Evolutionary conservation across 2,329 filamentous ascomycete species (phyloP), one percentile per base, ranked within the genome.

Genomic region (Pestalotiopsis sp.): DNA sequence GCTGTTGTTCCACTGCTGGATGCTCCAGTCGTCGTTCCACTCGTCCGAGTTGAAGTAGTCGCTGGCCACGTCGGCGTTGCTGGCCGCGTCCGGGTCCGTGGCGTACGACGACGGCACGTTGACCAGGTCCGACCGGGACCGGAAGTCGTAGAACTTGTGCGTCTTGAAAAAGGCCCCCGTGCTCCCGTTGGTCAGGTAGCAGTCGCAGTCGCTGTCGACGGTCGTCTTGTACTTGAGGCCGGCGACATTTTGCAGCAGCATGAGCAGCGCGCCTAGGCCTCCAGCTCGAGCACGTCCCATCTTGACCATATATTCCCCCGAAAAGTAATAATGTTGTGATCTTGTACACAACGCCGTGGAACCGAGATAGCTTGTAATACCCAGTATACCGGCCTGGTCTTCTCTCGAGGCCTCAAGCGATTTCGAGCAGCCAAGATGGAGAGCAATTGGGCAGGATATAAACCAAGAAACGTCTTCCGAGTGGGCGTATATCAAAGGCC

Each of bases 61-160:
- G 69, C 74, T 75, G 2, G 79, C 76, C 3, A 71, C 69, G 12
- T 70, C 70, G 13, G 79, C 78, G 36, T 70, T 69, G 14, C 72
- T 72, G 66, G 77, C 78, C 45, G 41, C 70, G 13, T 74, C 69
- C 4, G 68, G 72, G 67, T 73, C 68, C 36, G 69, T 64, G 68
- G 81, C 74, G 20, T 23, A 64, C 13, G 75, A 68, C 17, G 70
- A 70, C 2, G 80, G 76, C 4, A 75, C 75, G 17, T 71, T 71
- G 1, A 81, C 81, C 66, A 82, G 79, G 31, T 81, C 69, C 17
- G 76, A 68, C 49, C 83, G 79, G 68, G 74, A 79, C 41, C 85
- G 80, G 73, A 86, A 87, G 75, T 87, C 86, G 71, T 83, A 85
- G 78, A 87, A 87, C 62, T 76, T 73, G 74, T 84, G 85, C 56